Evolutionary conservation across 176 grass and related monocot species (phyloP), one percentile per base, ranked within the genome.

Genomic region (Raddia guianensis): DNA sequence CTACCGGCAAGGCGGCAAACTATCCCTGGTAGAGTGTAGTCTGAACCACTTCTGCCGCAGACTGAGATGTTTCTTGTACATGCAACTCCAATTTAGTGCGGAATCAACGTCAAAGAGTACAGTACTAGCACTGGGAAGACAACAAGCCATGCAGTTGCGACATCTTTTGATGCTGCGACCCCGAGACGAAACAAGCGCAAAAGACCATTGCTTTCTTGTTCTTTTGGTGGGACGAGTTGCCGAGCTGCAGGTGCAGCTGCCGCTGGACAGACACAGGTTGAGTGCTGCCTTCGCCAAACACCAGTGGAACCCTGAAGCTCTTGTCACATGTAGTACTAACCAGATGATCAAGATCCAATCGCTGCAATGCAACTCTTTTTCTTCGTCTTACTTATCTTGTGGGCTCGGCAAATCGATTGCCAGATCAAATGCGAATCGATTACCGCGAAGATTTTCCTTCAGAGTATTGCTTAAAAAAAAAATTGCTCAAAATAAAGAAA

Each of bases 341-440:
- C 12, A 77, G 52, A 74, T 53, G 68, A 62, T 79, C 46, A 74
- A 67, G 45, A 68, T 45, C 51, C 7, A 61, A 81, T 18, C 20
- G 11, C 33, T 47, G 14, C 56, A 47, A 35, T 40, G 1, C 2
- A 27, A 27, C 27, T 27, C 27, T 27, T 27, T 27, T 35, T 11
- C 48, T 63, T 79, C 68, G 45, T 59, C 3, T 8, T 80, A 46
- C 9, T 37, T 50, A 10, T 8, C 45, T 47, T 70, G 80, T 80
- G 53, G 86, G 69, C 69, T 69, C 9, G 48, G 8, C 15, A 58
- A 80, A 84, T 74, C 53, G 79, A 63, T 79, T 19, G 52, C 45
- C 68, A 16, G 80, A 68, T 60, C 75, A 19, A 52, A 66, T 35
- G 18, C 2, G 27, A 27, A 27, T 27, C 27, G 27, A 27, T 58